Conservation (phyloP, 768 basidiomycete species). For the Astraeus odoratus region DNA sequence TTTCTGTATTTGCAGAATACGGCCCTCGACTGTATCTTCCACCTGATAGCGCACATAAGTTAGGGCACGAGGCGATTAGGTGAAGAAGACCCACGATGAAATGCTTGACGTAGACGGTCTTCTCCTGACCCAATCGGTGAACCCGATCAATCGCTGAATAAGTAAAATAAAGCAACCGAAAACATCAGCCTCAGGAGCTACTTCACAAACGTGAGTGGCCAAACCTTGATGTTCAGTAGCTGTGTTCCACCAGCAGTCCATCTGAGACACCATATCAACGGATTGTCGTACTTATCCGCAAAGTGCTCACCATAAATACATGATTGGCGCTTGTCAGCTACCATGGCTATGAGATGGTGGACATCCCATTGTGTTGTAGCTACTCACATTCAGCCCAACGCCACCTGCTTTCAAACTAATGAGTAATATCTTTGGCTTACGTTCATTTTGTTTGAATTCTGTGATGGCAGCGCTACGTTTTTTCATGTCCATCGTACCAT, state of each 20-base stretch:
- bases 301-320: constrained; percentile 67
- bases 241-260: constrained; percentile 93
- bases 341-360: constrained; percentile 5
- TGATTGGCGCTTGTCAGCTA: constrained; percentile 76
- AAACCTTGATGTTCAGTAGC: constrained; percentile 75
- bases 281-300: background rate
- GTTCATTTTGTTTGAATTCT: constrained; percentile 65
- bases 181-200: background rate
- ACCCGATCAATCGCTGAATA: constrained; percentile 78
- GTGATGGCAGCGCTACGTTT: constrained; percentile 68
- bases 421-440: constrained; percentile 69
- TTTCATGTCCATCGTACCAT: constrained; percentile 88
- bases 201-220: background rate
- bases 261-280: constrained; percentile 37
- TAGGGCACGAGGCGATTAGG: background rate
- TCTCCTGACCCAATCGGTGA: constrained; percentile 79
- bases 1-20: constrained; percentile 77
- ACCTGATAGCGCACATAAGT: constrained; percentile 38
- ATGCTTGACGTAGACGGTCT: constrained; percentile 76
- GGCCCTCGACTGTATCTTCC: constrained; percentile 68
- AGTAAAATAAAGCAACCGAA: constrained; percentile 3
- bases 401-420: constrained; percentile 88
- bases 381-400: constrained; percentile 75
- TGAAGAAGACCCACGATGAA: constrained; percentile 53
- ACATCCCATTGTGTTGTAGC: background rate